Percentiles rank a stretch among this genome's conserved stretches.
These are phyloP conservation scores for Crassisporium funariophilum DNA, from an alignment of 768 basidiomycete species.

Conservation along the genomic window DNA sequence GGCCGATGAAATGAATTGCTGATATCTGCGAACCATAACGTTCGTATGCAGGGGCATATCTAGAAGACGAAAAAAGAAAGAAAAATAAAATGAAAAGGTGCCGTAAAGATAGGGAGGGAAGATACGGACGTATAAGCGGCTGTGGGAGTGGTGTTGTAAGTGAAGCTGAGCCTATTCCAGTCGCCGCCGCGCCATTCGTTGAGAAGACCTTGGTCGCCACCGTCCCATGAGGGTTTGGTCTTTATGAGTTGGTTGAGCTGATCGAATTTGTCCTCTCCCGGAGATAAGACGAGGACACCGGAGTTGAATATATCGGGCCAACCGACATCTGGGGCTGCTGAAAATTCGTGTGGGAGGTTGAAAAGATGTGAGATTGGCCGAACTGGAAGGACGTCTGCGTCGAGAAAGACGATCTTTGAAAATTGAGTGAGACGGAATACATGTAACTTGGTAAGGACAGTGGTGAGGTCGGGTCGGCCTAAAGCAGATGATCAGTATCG, in stretches of 20 bases:
- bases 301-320: slow-evolving; percentile 99
- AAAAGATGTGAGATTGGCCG: slow-evolving; percentile 94
- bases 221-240: slow-evolving; percentile 90
- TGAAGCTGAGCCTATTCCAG: slow-evolving; percentile 96
- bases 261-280: slow-evolving; percentile 81
- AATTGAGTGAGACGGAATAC: slow-evolving; percentile 90
- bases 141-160: slow-evolving; percentile 97
- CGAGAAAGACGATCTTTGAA: slow-evolving; percentile 85
- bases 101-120: slow-evolving; percentile 22
- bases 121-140: slow-evolving; percentile 89
- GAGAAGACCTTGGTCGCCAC: slow-evolving; percentile 96
- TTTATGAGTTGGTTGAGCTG: slow-evolving; percentile 71
- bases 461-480: slow-evolving; percentile 94
- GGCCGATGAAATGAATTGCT: slow-evolving; percentile 91
- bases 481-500: slow-evolving; percentile 11
- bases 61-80: slow-evolving; percentile 35
- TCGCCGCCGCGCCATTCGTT: slow-evolving; percentile 89
- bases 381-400: slow-evolving; percentile 89
- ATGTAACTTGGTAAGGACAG: slow-evolving; percentile 96
- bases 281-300: slow-evolving; percentile 87
- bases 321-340: slow-evolving; percentile 94
- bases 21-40: slow-evolving; percentile 88
- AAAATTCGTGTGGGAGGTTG: slow-evolving; percentile 76
- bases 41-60: slow-evolving; percentile 96
- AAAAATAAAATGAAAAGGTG: slow-evolving; percentile 26